These are phyloP conservation scores for Trichoderma citrinoviride DNA, from an alignment of 2,329 filamentous ascomycete species.

Conservation along the genomic window DNA sequence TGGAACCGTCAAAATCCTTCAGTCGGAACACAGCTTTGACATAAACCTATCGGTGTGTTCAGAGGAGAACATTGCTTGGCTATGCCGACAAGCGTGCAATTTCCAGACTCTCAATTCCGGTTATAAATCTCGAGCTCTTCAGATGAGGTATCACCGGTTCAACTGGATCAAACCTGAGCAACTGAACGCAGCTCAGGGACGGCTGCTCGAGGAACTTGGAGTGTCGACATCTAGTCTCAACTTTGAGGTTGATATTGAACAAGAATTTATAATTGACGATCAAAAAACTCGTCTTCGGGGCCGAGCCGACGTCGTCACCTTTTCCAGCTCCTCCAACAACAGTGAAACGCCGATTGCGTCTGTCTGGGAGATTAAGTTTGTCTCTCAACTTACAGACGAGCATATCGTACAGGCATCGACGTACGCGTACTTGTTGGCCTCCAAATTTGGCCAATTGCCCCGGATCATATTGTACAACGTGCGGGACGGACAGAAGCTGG, in stretches of 20 bases:
- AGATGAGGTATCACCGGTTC: slow-evolving; percentile 30
- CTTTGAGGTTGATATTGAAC: neutral
- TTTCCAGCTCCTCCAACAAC: neutral
- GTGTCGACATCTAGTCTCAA: neutral
- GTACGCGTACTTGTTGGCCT: slow-evolving; percentile 29
- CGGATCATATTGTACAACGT: slow-evolving; percentile 7
- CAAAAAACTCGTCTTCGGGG: neutral
- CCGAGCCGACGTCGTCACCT: neutral
- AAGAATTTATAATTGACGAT: neutral
- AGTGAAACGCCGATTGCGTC: neutral
- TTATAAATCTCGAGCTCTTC: slow-evolving; percentile 29
- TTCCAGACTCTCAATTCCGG: slow-evolving; percentile 28
- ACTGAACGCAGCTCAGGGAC: slow-evolving; percentile 25
- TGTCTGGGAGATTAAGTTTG: slow-evolving; percentile 36
- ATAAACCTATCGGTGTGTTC: too few relatives aligned
- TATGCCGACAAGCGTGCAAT: slow-evolving; percentile 21
- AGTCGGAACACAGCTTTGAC: too few relatives aligned
- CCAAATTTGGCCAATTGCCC: neutral
- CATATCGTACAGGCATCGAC: slow-evolving; percentile 30
- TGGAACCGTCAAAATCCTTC: too few relatives aligned
- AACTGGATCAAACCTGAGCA: slow-evolving; percentile 29
- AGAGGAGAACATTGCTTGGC: neutral
- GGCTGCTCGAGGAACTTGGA: slow-evolving; percentile 12
- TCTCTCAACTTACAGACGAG: slow-evolving; percentile 27
- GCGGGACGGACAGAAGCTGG: neutral